Evolutionary conservation across 1,284 basidiomycete species (phyloP).

Genomic region (Cryptococcus hybrid): DNA sequence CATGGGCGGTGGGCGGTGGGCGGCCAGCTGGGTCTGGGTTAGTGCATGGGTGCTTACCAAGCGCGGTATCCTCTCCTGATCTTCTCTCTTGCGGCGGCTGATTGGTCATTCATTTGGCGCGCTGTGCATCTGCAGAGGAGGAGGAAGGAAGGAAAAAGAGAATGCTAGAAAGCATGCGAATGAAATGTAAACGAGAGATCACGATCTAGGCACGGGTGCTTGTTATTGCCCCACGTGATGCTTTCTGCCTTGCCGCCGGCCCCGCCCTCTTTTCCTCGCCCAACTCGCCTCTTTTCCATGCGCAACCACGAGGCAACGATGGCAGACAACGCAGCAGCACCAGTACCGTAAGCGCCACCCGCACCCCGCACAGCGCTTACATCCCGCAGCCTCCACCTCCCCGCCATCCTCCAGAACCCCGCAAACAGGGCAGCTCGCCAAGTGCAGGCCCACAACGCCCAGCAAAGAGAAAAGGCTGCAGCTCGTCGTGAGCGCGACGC

Average conservation of each 20-base stretch:
- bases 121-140: too few species aligned
- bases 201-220: too few species aligned
- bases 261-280: too few species aligned
- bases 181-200: too few species aligned
- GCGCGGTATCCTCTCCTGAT: conserved; percentile 41
- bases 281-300: too few species aligned
- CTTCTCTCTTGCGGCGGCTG: conserved; percentile 12
- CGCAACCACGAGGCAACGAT: neutral
- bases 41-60: conserved; percentile 24
- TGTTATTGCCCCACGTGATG: too few species aligned
- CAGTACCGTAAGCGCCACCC: neutral
- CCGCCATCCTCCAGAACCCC: conserved; percentile 49
- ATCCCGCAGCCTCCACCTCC: conserved; percentile 36
- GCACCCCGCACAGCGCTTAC: neutral
- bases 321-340: neutral
- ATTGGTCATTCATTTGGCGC: too few species aligned
- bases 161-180: too few species aligned
- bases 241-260: too few species aligned
- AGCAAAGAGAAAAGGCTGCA: conserved; percentile 43
- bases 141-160: too few species aligned
- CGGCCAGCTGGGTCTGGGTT: neutral
- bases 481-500: conserved; percentile 28
- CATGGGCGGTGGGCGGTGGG: neutral
- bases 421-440: conserved; percentile 28
- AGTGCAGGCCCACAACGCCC: conserved; percentile 43